Conservation (phyloP, 2,329 filamentous ascomycete species). For the Scedosporium apiospermum region DNA sequence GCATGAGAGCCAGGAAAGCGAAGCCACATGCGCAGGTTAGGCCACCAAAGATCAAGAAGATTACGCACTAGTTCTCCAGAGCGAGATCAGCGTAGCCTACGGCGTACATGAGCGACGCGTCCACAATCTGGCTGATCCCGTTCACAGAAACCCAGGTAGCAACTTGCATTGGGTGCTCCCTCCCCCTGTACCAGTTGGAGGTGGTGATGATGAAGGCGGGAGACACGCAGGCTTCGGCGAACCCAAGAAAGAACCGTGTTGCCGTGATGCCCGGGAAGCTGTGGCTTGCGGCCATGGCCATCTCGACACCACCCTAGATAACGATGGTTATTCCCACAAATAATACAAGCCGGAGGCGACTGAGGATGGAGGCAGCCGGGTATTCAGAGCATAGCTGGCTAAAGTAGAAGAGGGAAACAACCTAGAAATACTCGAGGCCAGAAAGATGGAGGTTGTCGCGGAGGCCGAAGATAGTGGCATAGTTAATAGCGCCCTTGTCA, state of each 20-base stretch:
- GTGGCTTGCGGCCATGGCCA: too few relatives aligned
- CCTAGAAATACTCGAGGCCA: conserved; percentile 27
- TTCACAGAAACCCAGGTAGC: conserved; percentile 19
- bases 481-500: conserved; percentile 15
- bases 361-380: not conserved
- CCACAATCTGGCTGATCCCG: conserved; percentile 15
- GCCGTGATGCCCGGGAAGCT: conserved; percentile 10
- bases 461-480: conserved; percentile 29
- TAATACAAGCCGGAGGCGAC: not conserved
- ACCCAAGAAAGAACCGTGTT: conserved; percentile 14
- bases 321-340: not conserved
- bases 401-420: conserved; percentile 30
- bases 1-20: conserved; percentile 45
- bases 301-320: not conserved
- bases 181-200: conserved; percentile 16
- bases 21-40: conserved; percentile 44
- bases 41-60: conserved; percentile 49
- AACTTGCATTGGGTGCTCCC: conserved; percentile 17
- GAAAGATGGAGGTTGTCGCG: conserved; percentile 23
- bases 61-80: conserved; percentile 43
- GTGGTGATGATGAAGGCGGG: conserved; percentile 9
- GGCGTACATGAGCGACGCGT: conserved; percentile 12
- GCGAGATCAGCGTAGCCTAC: conserved; percentile 17
- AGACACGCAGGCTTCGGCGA: conserved; percentile 12
- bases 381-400: conserved; percentile 23